phyloP scores from a whole-genome alignment of 768 basidiomycete species.

The Lyophyllum semitale region DNA sequence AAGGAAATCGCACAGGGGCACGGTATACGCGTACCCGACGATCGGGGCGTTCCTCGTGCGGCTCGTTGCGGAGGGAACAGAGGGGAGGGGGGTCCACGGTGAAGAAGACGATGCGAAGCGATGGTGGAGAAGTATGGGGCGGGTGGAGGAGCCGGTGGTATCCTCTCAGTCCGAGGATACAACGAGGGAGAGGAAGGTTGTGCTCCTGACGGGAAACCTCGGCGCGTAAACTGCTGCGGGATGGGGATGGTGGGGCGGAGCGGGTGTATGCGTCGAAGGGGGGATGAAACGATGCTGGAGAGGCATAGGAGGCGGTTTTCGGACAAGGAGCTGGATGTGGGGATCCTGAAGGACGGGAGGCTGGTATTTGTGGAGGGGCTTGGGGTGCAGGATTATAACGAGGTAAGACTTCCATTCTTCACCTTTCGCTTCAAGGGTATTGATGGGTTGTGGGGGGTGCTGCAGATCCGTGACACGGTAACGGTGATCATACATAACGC shows the following conservation, averaged over 20 bases:
- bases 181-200: no score
- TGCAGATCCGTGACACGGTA: no score
- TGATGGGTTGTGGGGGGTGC: no score
- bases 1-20: no score
- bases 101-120: background rate
- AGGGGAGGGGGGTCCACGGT: no score
- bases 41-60: background rate
- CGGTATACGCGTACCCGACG: no score
- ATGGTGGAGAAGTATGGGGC: conserved; percentile 26
- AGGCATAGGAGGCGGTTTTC: conserved; percentile 24
- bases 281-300: background rate
- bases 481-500: no score
- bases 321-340: conserved; percentile 23
- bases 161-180: no score
- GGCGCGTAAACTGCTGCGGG: conserved; percentile 33
- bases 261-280: conserved; percentile 36
- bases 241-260: conserved; percentile 19
- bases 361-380: conserved; percentile 24
- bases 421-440: no score
- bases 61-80: no score
- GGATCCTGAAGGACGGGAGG: conserved; percentile 23
- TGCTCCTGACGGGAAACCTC: conserved; percentile 37
- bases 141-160: no score
- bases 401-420: no score
- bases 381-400: conserved; percentile 8